phyloP scores from a whole-genome alignment of 306 rosid species.

The Acacia crassicarpa region DNA sequence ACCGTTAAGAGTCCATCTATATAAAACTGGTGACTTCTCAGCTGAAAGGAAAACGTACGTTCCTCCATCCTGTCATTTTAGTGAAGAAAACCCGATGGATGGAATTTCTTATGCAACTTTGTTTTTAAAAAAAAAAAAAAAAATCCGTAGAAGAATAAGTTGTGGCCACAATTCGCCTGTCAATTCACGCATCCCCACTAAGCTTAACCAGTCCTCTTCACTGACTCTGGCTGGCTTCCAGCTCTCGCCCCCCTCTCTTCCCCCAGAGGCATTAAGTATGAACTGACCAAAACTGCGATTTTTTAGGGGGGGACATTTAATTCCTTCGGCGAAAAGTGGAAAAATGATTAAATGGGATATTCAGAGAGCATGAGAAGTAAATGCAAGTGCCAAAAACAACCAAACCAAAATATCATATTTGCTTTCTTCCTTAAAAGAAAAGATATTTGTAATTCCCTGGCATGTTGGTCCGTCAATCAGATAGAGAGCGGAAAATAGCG shows the following conservation, averaged over 20 bases:
- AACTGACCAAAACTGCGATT: slow-evolving; percentile 18
- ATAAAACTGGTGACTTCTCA: background rate
- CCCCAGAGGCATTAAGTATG: background rate
- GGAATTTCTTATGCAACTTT: slow-evolving; percentile 37
- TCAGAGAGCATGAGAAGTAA: background rate
- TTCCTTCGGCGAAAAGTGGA: slow-evolving; percentile 21
- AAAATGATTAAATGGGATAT: slow-evolving; percentile 23
- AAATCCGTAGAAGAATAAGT: slow-evolving; percentile 37
- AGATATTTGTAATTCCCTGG: slow-evolving; percentile 28
- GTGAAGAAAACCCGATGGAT: slow-evolving; percentile 54
- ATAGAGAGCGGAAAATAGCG: slow-evolving; percentile 26
- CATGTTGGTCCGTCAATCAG: slow-evolving; percentile 15
- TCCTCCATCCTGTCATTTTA: slow-evolving; percentile 46
- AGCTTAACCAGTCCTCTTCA: slow-evolving; percentile 51
- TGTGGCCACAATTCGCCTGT: slow-evolving; percentile 69
- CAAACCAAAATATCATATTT: slow-evolving; percentile 28
- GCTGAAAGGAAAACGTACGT: background rate
- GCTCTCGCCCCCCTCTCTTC: no score
- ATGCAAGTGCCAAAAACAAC: slow-evolving; percentile 24
- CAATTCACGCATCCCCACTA: slow-evolving; percentile 55
- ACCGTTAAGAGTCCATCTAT: background rate
- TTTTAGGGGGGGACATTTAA: slow-evolving; percentile 24
- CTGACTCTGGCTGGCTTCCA: slow-evolving; percentile 2
- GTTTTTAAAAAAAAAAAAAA: slow-evolving; percentile 26
- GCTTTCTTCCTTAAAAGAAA: slow-evolving; percentile 36